Evolutionary conservation across 768 basidiomycete genomes (phyloP).

Genomic region (Rhizopogon rudus): DNA sequence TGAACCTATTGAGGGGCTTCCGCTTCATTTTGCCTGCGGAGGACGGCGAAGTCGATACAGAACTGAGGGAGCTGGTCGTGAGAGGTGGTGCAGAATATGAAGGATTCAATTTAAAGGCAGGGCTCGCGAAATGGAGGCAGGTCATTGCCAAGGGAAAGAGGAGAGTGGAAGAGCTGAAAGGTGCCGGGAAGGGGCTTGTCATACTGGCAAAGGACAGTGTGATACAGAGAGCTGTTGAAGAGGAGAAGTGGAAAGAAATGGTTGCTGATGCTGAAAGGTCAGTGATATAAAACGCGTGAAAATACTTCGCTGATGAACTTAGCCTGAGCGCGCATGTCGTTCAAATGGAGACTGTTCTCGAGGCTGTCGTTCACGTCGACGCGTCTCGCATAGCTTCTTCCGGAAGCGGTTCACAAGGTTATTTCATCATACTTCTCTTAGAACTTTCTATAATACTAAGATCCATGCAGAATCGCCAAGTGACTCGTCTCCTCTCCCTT

Average conservation of each 20-base stretch:
- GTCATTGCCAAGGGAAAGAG: slow-evolving; percentile 47
- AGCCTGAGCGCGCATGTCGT: slow-evolving; percentile 42
- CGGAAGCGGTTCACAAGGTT: slow-evolving; percentile 16
- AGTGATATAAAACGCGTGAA: slow-evolving; percentile 7
- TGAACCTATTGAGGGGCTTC: slow-evolving; percentile 45
- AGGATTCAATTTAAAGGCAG: slow-evolving; percentile 48
- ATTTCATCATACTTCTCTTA: not conserved
- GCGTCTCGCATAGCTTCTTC: slow-evolving; percentile 23
- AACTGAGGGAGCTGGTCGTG: slow-evolving; percentile 49
- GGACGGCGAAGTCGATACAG: slow-evolving; percentile 41
- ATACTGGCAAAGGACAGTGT: slow-evolving; percentile 47
- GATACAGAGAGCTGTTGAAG: slow-evolving; percentile 47
- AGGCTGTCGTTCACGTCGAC: slow-evolving; percentile 41
- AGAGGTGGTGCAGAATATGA: slow-evolving; percentile 61
- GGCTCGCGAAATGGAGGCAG: slow-evolving; percentile 45
- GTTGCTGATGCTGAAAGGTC: slow-evolving; percentile 48
- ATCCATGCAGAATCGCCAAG: slow-evolving; percentile 2
- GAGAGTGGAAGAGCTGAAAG: slow-evolving; percentile 30
- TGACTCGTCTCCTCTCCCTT: slow-evolving; percentile 37
- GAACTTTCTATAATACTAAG: not conserved
- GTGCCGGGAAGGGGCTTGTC: slow-evolving; percentile 39
- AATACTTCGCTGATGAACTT: slow-evolving; percentile 6
- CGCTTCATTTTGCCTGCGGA: slow-evolving; percentile 62
- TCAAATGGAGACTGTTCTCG: slow-evolving; percentile 41
- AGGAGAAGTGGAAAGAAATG: slow-evolving; percentile 50